These are phyloP conservation scores for Cinnamomum chago DNA, from an alignment of 164 flowering plant genomes.

Conservation along the genomic window DNA sequence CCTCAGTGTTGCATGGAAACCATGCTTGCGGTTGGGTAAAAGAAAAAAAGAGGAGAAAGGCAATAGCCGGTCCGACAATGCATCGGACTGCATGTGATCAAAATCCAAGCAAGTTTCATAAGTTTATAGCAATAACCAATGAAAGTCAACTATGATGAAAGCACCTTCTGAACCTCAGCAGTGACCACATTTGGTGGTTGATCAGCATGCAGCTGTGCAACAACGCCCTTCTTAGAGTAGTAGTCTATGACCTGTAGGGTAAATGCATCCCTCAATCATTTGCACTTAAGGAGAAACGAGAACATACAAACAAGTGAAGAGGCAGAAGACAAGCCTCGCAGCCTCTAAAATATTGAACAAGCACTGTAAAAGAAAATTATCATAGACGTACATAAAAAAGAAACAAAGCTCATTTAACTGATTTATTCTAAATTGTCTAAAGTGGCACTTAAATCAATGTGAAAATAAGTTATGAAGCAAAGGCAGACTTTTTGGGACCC, in stretches of 20 bases:
- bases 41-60: background rate
- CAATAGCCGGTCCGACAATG: conserved; percentile 19
- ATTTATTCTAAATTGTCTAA: background rate
- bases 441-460: background rate
- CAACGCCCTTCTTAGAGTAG: conserved; percentile 63
- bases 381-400: background rate
- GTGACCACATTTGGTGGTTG: conserved; percentile 81
- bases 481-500: background rate
- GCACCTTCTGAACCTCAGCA: conserved; percentile 69
- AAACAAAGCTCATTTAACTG: background rate
- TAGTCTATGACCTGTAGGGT: conserved; percentile 74
- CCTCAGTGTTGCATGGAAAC: background rate
- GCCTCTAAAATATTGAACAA: background rate
- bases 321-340: background rate
- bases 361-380: background rate
- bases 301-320: no score
- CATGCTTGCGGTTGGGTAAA: conserved; percentile 11
- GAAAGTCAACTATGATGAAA: conserved; percentile 38
- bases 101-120: conserved; percentile 12
- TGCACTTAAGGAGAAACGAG: background rate
- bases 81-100: conserved; percentile 11
- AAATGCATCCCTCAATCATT: background rate
- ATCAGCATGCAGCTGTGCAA: conserved; percentile 71
- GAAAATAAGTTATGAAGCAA: background rate
- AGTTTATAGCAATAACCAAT: background rate